Conservation (phyloP, 495 filamentous ascomycete species). For the Aspergillus hancockii region DNA sequence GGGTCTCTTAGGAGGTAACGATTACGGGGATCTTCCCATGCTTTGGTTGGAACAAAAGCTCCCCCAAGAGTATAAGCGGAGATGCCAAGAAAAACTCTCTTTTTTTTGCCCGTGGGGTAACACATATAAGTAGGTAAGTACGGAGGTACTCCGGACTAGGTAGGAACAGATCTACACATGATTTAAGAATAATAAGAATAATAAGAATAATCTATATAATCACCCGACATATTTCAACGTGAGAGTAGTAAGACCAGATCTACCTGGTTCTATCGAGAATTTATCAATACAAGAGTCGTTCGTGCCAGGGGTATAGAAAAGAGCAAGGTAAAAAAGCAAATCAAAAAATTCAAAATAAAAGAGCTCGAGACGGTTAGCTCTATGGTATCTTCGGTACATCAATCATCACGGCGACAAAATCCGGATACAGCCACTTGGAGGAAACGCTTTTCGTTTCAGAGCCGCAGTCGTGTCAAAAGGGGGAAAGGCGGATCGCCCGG, state of each 20-base stretch:
- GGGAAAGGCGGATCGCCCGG: not conserved
- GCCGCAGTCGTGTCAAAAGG: not conserved
- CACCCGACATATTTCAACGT: too few species aligned
- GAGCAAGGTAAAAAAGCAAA: constrained; percentile 1
- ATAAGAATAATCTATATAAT: too few species aligned
- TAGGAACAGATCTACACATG: too few species aligned
- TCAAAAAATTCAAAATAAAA: not conserved
- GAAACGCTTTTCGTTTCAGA: not conserved
- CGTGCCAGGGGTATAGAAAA: constrained; percentile 19
- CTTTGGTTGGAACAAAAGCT: too few species aligned
- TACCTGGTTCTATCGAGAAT: constrained; percentile 18
- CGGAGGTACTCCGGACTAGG: too few species aligned
- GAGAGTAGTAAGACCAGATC: constrained; percentile 19
- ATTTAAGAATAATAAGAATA: too few species aligned
- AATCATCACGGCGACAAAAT: not conserved
- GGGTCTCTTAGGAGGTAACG: too few species aligned
- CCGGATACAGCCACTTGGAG: not conserved
- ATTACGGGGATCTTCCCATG: too few species aligned
- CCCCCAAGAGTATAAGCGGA: too few species aligned
- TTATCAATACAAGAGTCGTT: constrained; percentile 17
- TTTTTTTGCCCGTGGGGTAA: too few species aligned
- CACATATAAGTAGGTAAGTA: too few species aligned
- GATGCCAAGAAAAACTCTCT: too few species aligned
- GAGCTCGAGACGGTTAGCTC: constrained; percentile 4
- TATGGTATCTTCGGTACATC: constrained; percentile 20